A percentile compares a stretch with the other conserved stretches of the same genome.
Evolutionary conservation across 768 basidiomycete genomes (phyloP).

Genomic region (Clavulina sp.): DNA sequence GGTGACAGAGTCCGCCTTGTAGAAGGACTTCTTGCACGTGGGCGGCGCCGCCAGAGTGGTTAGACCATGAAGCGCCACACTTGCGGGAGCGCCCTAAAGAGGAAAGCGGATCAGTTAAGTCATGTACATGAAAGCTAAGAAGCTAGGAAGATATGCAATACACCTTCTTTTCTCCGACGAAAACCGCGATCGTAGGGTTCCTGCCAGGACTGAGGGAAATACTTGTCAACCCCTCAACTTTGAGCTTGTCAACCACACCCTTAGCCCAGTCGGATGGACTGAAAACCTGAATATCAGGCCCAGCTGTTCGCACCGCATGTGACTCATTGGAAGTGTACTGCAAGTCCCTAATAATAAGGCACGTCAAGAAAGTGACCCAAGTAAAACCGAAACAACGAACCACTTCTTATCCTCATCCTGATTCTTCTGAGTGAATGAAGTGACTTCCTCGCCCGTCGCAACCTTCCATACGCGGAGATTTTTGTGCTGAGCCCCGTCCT

Average conservation of each 20-base stretch:
- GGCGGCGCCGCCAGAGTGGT: conserved; percentile 37
- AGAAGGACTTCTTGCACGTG: conserved; percentile 80
- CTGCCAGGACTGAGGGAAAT: conserved; percentile 65
- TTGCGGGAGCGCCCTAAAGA: conserved; percentile 66
- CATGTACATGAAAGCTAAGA: neutral
- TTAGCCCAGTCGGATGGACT: conserved; percentile 63
- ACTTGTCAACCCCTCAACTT: conserved; percentile 64
- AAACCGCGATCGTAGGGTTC: conserved; percentile 80
- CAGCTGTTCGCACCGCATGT: conserved; percentile 65
- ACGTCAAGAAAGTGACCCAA: conserved; percentile 10
- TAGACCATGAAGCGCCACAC: conserved; percentile 69
- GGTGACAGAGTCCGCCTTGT: conserved; percentile 80
- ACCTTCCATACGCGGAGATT: conserved; percentile 84
- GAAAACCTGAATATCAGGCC: conserved; percentile 70
- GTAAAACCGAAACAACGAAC: conserved; percentile 14
- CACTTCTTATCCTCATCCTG: conserved; percentile 55
- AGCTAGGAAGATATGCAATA: conserved; percentile 14
- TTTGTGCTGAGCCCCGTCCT: conserved; percentile 82
- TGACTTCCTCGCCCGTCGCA: conserved; percentile 71
- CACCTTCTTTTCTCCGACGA: conserved; percentile 87
- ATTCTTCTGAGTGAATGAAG: conserved; percentile 78
- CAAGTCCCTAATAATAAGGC: conserved; percentile 27
- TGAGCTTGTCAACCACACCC: conserved; percentile 66
- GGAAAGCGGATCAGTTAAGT: neutral
- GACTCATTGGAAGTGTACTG: conserved; percentile 85